Evolutionary conservation across 2,329 filamentous ascomycete species (phyloP).

Genomic region (Zasmidium cellare): DNA sequence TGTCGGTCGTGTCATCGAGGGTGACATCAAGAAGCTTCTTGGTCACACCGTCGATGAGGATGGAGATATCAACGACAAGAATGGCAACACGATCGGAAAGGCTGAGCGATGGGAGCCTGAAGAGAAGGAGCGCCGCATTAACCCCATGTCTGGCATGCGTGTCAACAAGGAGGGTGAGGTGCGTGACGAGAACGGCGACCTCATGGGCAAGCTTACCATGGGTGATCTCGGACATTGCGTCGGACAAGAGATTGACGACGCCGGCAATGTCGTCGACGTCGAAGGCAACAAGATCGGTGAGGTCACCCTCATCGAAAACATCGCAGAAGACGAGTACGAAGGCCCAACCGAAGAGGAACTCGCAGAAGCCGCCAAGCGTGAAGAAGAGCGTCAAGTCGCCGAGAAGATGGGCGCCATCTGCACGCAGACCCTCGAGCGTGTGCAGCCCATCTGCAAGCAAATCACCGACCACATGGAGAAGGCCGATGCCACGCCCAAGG

Average conservation of each 20-base stretch:
- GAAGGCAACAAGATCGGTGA: slow-evolving; percentile 65
- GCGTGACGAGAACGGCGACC: slow-evolving; percentile 52
- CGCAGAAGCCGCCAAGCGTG: slow-evolving; percentile 52
- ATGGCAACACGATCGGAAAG: slow-evolving; percentile 54
- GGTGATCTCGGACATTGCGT: slow-evolving; percentile 54
- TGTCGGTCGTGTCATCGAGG: slow-evolving; percentile 51
- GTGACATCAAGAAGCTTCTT: slow-evolving; percentile 52
- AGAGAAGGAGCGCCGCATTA: slow-evolving; percentile 56
- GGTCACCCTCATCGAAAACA: slow-evolving; percentile 62
- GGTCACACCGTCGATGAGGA: slow-evolving; percentile 54
- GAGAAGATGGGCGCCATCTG: slow-evolving; percentile 72
- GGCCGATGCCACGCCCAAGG: slow-evolving; percentile 77
- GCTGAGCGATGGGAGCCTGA: slow-evolving; percentile 55
- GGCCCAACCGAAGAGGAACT: slow-evolving; percentile 57
- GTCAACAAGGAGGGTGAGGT: slow-evolving; percentile 57
- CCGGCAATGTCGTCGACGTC: slow-evolving; percentile 54
- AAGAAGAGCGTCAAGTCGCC: slow-evolving; percentile 74
- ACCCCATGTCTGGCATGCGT: slow-evolving; percentile 59
- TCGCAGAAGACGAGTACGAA: slow-evolving; percentile 53
- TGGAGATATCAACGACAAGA: slow-evolving; percentile 55
- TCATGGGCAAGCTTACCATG: slow-evolving; percentile 52
- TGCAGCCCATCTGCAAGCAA: slow-evolving; percentile 81
- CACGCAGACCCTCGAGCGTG: slow-evolving; percentile 76
- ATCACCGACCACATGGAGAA: slow-evolving; percentile 82
- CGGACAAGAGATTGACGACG: slow-evolving; percentile 54